Evolutionary conservation across 2,329 filamentous ascomycete species (phyloP).

Genomic region (Ceratocystis papillata): DNA sequence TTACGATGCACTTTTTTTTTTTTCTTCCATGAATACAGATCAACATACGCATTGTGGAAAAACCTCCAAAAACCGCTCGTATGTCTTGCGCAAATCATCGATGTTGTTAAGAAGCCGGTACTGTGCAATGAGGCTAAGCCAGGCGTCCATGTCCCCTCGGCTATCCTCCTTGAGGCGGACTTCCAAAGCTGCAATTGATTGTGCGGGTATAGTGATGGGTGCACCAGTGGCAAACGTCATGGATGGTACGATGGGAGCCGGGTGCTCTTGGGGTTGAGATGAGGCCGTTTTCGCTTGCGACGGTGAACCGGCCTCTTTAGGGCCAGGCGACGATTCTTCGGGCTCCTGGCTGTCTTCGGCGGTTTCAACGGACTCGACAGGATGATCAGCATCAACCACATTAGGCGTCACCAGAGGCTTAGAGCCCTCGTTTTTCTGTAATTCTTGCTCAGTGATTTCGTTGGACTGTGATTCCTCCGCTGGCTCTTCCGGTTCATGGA

Average conservation of each 20-base stretch:
- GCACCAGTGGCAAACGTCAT: slow-evolving; percentile 9
- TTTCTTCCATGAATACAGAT: not conserved
- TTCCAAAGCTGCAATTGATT: slow-evolving; percentile 65
- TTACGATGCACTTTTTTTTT: slow-evolving; percentile 23
- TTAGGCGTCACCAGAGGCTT: not conserved
- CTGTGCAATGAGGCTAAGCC: slow-evolving; percentile 77
- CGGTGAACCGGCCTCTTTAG: not conserved
- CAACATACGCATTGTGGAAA: slow-evolving; percentile 82
- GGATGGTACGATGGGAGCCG: slow-evolving; percentile 9
- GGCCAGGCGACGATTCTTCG: not conserved
- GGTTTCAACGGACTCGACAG: slow-evolving; percentile 7
- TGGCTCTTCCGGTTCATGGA: slow-evolving; percentile 17
- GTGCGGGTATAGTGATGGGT: slow-evolving; percentile 17
- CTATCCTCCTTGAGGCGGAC: slow-evolving; percentile 87
- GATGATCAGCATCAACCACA: slow-evolving; percentile 2
- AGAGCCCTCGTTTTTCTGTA: too few species aligned
- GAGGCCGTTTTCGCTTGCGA: not conserved
- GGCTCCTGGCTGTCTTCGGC: slow-evolving; percentile 13
- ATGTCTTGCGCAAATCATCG: slow-evolving; percentile 68
- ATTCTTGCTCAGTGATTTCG: not conserved
- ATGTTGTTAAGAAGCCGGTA: slow-evolving; percentile 71
- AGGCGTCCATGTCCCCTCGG: slow-evolving; percentile 83
- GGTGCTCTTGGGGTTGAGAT: not conserved
- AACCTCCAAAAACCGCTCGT: slow-evolving; percentile 74
- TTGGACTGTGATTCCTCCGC: not conserved